phyloP scores from a whole-genome alignment of 225 moss, liverwort and hornwort genomes.

The Physcomitrellopsis africana region DNA sequence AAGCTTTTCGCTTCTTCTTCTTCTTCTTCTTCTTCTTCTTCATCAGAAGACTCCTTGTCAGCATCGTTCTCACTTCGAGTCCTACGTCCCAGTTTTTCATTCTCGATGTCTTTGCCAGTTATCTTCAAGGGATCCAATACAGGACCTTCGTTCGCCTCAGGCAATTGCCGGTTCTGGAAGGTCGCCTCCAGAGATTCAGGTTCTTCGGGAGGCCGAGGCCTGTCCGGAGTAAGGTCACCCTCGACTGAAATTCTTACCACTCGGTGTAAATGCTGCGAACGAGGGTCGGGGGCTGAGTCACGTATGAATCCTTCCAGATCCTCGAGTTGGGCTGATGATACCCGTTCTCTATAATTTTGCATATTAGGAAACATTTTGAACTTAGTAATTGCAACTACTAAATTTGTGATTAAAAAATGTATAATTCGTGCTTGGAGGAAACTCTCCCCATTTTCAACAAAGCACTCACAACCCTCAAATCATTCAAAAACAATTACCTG shows the following conservation, averaged over 20 bases:
- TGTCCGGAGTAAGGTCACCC: conserved; percentile 43
- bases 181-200: conserved; percentile 16
- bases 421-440: no score
- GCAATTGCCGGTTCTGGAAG: conserved; percentile 21
- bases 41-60: conserved; percentile 31
- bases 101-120: conserved; percentile 45
- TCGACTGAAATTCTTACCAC: conserved; percentile 39
- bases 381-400: no score
- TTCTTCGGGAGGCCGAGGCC: conserved; percentile 35
- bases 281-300: conserved; percentile 56
- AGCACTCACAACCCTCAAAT: background rate
- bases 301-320: conserved; percentile 66
- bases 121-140: conserved; percentile 53
- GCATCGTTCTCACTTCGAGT: background rate
- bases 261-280: conserved; percentile 45
- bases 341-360: conserved; percentile 57
- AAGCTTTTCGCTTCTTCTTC: conserved; percentile 27
- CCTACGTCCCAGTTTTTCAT: conserved; percentile 17
- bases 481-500: conserved; percentile 33
- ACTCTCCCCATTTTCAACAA: background rate
- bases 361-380: conserved; percentile 50
- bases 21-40: conserved; percentile 35
- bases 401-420: no score
- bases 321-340: conserved; percentile 57
- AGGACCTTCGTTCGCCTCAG: conserved; percentile 40